Evolutionary conservation across 2,329 filamentous ascomycete genomes (phyloP), one percentile per base, ranked within the genome.

Genomic region (Neonectria magnoliae): DNA sequence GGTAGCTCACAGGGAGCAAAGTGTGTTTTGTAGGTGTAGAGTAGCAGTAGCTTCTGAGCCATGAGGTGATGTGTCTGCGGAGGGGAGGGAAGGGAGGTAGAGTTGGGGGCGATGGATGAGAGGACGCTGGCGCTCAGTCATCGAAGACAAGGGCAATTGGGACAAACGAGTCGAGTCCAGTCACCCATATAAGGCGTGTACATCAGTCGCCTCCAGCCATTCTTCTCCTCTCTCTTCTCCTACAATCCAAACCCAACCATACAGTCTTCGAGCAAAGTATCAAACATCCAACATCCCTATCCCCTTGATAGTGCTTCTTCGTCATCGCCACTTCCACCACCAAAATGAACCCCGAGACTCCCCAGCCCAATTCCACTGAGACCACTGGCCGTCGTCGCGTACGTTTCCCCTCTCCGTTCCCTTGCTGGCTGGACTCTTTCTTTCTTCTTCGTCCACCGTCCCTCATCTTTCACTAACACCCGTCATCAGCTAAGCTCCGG

Each of bases 401-500:
- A 69, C 41, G 48, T 65, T 44, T 44, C 14, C 9, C 54, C 22
- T 11, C 14, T 20, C 20, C 31, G 2, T 13, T 11, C 31, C 10
- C 4, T 33, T 29, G 22, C 41, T 27, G 25, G 2, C 10, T 25
- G 7, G 4, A 27, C 18, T 11, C 25, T 42, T 14, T 11, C 25
- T 42, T 14, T 14, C 33, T 50, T 11, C n/a, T 33, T 50, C 42
- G 31, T 16, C 27, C 22, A 20, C 33, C 25, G 41, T 4, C 16
- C 31, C 25, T n/a, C 20, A 42, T 58, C 20, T n/a, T 61, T 13
- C 10, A 65, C 62, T 36, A 48, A 45, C 16, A 5, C 16, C 14
- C 27, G 6, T 20, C 5, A 29, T 36, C 61, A 83, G 81, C 10
- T 42, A 11, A 83, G 82, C 71, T 85, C 83, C 8, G 78, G 81